phyloP scores from a whole-genome alignment of 73 alveolate species.

The Symbiodinium natans region DNA sequence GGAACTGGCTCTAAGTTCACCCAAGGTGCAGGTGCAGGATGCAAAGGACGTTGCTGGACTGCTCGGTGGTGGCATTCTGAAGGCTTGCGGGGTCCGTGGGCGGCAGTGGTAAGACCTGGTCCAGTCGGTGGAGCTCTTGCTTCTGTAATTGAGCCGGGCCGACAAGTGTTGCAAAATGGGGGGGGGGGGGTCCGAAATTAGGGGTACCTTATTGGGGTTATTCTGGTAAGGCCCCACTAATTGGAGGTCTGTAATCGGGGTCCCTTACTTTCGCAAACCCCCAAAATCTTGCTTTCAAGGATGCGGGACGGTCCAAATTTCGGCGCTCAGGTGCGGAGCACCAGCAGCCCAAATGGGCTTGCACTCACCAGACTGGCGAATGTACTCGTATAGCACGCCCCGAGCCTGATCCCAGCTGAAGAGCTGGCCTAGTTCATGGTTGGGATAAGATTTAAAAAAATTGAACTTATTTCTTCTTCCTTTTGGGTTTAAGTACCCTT shows the following conservation, averaged over 20 bases:
- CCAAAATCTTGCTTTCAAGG: too few species aligned
- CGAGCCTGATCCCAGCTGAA: constrained; percentile 91
- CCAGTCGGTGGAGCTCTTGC: too few species aligned
- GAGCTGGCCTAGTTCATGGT: constrained; percentile 53
- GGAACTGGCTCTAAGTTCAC: too few species aligned
- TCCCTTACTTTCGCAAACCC: too few species aligned
- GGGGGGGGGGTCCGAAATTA: too few species aligned
- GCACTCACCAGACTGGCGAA: constrained; percentile 67
- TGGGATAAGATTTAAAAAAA: too few species aligned
- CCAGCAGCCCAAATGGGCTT: constrained; percentile 82
- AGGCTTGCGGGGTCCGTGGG: constrained; percentile 93
- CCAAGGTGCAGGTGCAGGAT: constrained; percentile 60
- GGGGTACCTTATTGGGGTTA: too few species aligned
- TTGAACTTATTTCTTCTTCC: too few species aligned
- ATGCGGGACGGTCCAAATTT: constrained; percentile 67
- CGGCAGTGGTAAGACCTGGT: constrained; percentile 54
- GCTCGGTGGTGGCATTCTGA: not conserved
- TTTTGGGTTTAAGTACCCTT: too few species aligned
- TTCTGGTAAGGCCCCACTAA: too few species aligned
- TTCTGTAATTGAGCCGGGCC: too few species aligned
- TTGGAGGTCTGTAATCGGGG: too few species aligned
- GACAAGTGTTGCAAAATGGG: not conserved
- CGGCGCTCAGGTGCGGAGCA: constrained; percentile 63
- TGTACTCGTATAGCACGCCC: constrained; percentile 66
- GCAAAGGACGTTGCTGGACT: constrained; percentile 37